A percentile compares a stretch with the other conserved stretches of the same genome.
These are phyloP conservation scores for Petasospora rhodanensis DNA, from an alignment of 1,139 yeast genomes.

Conservation along the genomic window DNA sequence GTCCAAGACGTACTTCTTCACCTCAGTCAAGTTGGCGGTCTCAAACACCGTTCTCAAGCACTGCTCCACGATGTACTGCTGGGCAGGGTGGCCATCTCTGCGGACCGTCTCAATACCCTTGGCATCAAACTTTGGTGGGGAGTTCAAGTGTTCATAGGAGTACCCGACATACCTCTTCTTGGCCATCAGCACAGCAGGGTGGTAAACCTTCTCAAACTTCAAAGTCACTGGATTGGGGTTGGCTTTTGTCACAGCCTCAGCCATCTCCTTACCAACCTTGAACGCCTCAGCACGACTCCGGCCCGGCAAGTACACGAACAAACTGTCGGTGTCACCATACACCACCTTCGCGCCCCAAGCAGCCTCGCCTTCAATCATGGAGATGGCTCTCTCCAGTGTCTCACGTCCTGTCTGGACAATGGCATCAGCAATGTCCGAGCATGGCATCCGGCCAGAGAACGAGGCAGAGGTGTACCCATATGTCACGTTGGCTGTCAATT, in stretches of 20 bases:
- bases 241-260: conserved; percentile 52
- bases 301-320: conserved; percentile 89
- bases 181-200: conserved; percentile 76
- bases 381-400: conserved; percentile 67
- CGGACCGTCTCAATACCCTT: conserved; percentile 94
- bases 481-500: conserved; percentile 89
- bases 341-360: conserved; percentile 89
- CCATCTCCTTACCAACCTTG: conserved; percentile 64
- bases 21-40: conserved; percentile 62
- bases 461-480: conserved; percentile 96
- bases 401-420: conserved; percentile 91
- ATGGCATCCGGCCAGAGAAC: conserved; percentile 96
- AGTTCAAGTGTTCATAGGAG: conserved; percentile 53
- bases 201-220: conserved; percentile 89
- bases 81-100: conserved; percentile 93
- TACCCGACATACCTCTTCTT: conserved; percentile 91
- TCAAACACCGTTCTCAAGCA: conserved; percentile 66
- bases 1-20: conserved; percentile 57
- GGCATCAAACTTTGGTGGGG: conserved; percentile 74
- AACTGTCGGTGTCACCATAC: conserved; percentile 93
- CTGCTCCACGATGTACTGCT: conserved; percentile 74
- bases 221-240: conserved; percentile 81
- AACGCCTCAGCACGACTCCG: conserved; percentile 75
- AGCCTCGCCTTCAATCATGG: conserved; percentile 52
- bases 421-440: conserved; percentile 90